Conservation (phyloP, 73 alveolate species). For the Halteria grandinella region DNA sequence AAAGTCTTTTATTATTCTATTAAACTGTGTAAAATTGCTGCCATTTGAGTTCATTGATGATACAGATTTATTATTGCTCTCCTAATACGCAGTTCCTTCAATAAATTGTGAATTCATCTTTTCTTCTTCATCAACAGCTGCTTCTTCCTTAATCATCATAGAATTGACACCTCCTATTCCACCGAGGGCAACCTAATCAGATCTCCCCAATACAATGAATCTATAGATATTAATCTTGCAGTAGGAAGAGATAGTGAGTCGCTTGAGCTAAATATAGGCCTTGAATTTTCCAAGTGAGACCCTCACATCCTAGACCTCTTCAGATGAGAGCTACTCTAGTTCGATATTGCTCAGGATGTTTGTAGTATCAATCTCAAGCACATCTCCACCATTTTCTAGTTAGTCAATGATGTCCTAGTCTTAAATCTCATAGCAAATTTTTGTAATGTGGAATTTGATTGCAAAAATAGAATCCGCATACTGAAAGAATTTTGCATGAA, state of each 20-base stretch:
- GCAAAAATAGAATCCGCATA: constrained; percentile 30
- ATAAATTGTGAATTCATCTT: too few species aligned
- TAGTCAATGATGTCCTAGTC: constrained; percentile 4
- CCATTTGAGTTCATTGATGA: too few species aligned
- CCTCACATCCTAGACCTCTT: constrained; percentile 22
- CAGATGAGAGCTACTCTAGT: constrained; percentile 18
- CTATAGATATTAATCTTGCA: too few species aligned
- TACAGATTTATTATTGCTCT: too few species aligned
- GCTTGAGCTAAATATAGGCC: constrained; percentile 1
- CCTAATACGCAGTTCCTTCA: too few species aligned
- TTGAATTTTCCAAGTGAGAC: constrained; percentile 24
- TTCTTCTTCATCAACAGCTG: too few species aligned
- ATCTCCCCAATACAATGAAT: too few species aligned
- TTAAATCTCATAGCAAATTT: constrained; percentile 13
- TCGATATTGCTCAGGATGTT: constrained; percentile 27
- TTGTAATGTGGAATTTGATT: constrained; percentile 1
- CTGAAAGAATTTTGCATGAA: constrained; percentile 21
- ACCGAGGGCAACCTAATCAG: too few species aligned
- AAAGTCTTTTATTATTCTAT: constrained; percentile 30
- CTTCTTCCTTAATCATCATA: too few species aligned
- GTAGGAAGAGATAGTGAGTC: too few species aligned
- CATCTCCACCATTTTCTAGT: constrained; percentile 24
- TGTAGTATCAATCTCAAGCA: neutral
- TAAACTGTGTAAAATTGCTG: too few species aligned
- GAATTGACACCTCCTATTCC: too few species aligned